A percentile compares a stretch with the other conserved stretches of the same genome.
These are phyloP conservation scores for Nannochloris sp. DNA, from an alignment of 139 green algal genomes.

Conservation along the genomic window DNA sequence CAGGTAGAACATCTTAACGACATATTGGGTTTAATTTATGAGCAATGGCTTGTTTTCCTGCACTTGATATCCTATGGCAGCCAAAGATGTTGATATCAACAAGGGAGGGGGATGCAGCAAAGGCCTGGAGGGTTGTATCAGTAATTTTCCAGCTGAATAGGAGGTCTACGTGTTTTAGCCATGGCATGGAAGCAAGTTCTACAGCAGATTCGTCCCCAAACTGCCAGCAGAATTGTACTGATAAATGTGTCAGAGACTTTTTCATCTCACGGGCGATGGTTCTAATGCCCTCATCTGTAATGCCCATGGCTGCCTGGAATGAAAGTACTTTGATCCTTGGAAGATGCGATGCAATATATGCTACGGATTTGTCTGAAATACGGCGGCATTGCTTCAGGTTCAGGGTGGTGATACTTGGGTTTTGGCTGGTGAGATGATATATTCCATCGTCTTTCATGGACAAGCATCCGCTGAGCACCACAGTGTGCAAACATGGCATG, in stretches of 20 bases:
- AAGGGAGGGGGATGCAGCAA: slow-evolving; percentile 18
- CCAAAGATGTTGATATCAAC: slow-evolving; percentile 17
- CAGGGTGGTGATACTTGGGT: slow-evolving; percentile 8
- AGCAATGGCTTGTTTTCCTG: slow-evolving; percentile 16
- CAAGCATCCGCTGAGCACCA: slow-evolving; percentile 27
- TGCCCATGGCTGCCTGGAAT: slow-evolving; percentile 26
- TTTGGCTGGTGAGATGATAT: slow-evolving; percentile 7
- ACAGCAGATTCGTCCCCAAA: slow-evolving; percentile 19
- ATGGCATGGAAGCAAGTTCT: slow-evolving; percentile 10
- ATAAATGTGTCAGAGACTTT: slow-evolving; percentile 20
- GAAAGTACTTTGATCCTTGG: background rate
- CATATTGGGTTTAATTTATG: slow-evolving; percentile 16
- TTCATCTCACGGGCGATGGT: slow-evolving; percentile 11
- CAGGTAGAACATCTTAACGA: background rate
- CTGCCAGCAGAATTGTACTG: slow-evolving; percentile 39
- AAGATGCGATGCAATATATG: slow-evolving; percentile 10
- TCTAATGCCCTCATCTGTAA: slow-evolving; percentile 30
- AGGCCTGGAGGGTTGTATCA: slow-evolving; percentile 8
- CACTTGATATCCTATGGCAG: slow-evolving; percentile 18
- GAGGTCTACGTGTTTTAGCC: slow-evolving; percentile 12
- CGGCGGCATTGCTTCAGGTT: slow-evolving; percentile 38
- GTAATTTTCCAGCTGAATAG: slow-evolving; percentile 35
- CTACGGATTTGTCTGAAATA: slow-evolving; percentile 25
- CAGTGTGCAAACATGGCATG: slow-evolving; percentile 5
- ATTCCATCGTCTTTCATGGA: slow-evolving; percentile 27